phyloP scores from a whole-genome alignment of 768 basidiomycete genomes.

The Coprinellus aureogranulatus region DNA sequence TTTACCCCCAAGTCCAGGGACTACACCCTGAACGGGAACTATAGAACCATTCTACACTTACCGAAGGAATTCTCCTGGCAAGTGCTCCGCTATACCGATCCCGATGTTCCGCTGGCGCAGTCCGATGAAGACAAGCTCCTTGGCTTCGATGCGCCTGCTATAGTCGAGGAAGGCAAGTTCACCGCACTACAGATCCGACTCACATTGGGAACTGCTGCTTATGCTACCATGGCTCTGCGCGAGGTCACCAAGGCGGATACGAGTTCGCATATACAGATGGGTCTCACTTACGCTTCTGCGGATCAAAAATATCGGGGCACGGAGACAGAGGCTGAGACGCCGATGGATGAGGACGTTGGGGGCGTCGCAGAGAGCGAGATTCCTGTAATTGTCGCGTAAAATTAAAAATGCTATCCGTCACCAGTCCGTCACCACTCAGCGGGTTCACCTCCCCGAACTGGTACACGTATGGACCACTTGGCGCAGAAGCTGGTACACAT shows the following conservation, averaged over 20 bases:
- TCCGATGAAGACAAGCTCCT: constrained; percentile 93
- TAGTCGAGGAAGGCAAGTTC: constrained; percentile 75
- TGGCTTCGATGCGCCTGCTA: constrained; percentile 68
- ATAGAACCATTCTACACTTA: constrained; percentile 85
- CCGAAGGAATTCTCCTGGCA: constrained; percentile 83
- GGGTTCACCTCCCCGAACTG: no score
- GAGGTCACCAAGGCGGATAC: constrained; percentile 96
- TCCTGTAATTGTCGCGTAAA: not conserved
- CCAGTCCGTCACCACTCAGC: no score
- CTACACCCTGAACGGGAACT: constrained; percentile 89
- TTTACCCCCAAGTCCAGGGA: no score
- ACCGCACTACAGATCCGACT: constrained; percentile 83
- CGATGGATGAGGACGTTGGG: constrained; percentile 13
- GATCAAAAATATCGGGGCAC: constrained; percentile 77
- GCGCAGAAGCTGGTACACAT: no score
- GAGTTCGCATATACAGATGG: constrained; percentile 86
- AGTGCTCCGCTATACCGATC: constrained; percentile 85
- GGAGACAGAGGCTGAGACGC: constrained; percentile 30
- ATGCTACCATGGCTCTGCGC: constrained; percentile 96
- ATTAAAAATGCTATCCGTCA: no score
- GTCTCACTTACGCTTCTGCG: constrained; percentile 71
- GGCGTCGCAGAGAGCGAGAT: not conserved
- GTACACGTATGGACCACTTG: no score
- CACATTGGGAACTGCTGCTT: constrained; percentile 86
- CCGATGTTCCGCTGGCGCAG: constrained; percentile 87